Evolutionary conservation across 345 rosid genomes (phyloP), one percentile per base, ranked within the genome.

Genomic region (Psidium friedrichsthalianum): DNA sequence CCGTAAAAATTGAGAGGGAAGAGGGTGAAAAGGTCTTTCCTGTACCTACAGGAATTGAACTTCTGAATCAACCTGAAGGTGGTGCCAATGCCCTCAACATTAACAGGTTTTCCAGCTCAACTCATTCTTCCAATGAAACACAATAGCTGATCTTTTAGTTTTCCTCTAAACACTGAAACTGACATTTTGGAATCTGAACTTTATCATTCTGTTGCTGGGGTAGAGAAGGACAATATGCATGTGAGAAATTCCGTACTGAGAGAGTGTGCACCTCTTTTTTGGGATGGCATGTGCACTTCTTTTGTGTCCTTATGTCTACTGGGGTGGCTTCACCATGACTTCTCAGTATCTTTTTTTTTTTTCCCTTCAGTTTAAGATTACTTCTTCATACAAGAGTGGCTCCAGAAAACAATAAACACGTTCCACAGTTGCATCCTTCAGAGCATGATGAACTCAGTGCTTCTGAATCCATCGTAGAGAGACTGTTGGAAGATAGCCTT

Each of bases 31-130:
- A 92, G 84, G 89, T 85, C 86, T 84, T 81, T 87, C 88, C 92
- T 86, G 90, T 91, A 82, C 91, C 90, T 87, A 94, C 92, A 80
- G 92, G 94, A 86, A 88, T 92, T 87, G 96, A 92, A 88, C 90
- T 87, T 90, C 93, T 97, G 89, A 96, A 94, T 87, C 98, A 97
- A 89, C 98, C 95, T 86, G 98, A 95, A 90, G 99, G 99, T 36
- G 98, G 99, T 85, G 99, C 98, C 83, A 96, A 93, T 91, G 98
- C 99, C 90, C 95, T 97, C 76, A 97, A 97, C 87, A 92, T 95
- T 82, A 97, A 95, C 96, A 97, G 98, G 98, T 97, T 82, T 88
- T 5, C 36, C 56, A 82, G 58, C 84, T 82, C 9, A 53, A 52
- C 58, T 82, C 27, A 8, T 82, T 27, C 44, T 69, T 82, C 57